A percentile compares a stretch with the other conserved stretches of the same genome.
These are phyloP conservation scores for Macrolepiota albuminosa DNA, from an alignment of 768 basidiomycete species.

Conservation along the genomic window DNA sequence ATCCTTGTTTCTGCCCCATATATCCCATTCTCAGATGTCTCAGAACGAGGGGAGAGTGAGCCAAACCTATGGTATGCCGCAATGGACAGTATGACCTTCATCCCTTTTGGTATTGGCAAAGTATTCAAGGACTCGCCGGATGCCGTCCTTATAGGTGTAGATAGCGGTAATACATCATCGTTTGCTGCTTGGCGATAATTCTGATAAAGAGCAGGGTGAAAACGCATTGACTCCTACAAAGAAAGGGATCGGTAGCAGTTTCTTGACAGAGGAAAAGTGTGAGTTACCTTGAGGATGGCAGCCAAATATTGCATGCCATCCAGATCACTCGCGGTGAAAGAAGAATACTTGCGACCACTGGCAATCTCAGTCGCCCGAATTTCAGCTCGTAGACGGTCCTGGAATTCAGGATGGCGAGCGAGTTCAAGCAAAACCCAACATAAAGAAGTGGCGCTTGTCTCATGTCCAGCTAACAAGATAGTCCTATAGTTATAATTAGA, in stretches of 20 bases:
- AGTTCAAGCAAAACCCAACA: slow-evolving; percentile 64
- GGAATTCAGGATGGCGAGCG: slow-evolving; percentile 50
- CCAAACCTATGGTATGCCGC: slow-evolving; percentile 50
- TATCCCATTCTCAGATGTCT: neutral
- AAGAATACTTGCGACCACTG: slow-evolving; percentile 31
- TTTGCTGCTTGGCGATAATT: slow-evolving; percentile 44
- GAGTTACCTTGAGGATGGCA: slow-evolving; percentile 42
- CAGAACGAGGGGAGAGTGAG: neutral
- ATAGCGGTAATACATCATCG: slow-evolving; percentile 59
- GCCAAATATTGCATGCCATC: slow-evolving; percentile 45
- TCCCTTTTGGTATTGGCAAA: slow-evolving; percentile 46
- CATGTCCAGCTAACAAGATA: slow-evolving; percentile 48
- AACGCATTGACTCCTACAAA: slow-evolving; percentile 44
- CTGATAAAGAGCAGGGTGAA: slow-evolving; percentile 50
- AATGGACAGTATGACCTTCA: slow-evolving; percentile 47
- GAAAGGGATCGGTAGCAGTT: neutral
- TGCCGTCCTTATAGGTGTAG: slow-evolving; percentile 42
- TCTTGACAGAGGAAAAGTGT: neutral
- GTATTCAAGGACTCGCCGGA: slow-evolving; percentile 39
- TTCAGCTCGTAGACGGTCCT: slow-evolving; percentile 59
- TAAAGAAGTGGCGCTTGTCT: slow-evolving; percentile 55
- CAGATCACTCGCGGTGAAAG: slow-evolving; percentile 42
- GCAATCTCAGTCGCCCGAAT: slow-evolving; percentile 35
- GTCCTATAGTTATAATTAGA: slow-evolving; percentile 24
- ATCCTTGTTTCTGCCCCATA: slow-evolving; percentile 32